Base-by-base conservation (phyloP, 139 green algal species). In the Auxenochlorella pyrenoidosa region DNA sequence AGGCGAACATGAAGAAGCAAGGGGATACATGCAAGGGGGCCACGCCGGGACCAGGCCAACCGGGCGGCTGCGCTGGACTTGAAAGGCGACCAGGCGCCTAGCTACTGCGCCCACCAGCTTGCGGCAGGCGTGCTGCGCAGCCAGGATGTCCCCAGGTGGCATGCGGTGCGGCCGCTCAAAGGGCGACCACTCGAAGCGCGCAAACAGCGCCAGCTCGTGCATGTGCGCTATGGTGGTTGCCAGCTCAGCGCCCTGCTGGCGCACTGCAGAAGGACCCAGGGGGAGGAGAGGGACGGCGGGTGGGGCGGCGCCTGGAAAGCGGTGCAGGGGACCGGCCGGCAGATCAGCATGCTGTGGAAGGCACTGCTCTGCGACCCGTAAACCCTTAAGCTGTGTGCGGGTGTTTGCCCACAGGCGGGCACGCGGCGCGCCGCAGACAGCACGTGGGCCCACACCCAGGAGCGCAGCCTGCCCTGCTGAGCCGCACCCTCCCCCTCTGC, bases 201-300 rank as follows among this genome's bases (percentile, higher is more conserved):
- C 70, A 77, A 87, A 87, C 68, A 87, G n/a, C 5, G 82, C 82
- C 68, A 87, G 82, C 82, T 87, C 82, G 43, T 63, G 41, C 82
- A 87, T 79, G 66, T 87, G 68, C 5, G 32, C 34, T 43, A 87
- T 70, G 41, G 41, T 40, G 44, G 6, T 34, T 22, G 68, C 82
- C 44, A 87, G 47, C 43, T 77, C 70, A 12, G 70, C 47, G 47
- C 82, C 70, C 36, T n/a, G 70, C 32, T 60, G 68, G 40, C 73
- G 82, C 66, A 87, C 66, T 68, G 81, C 79, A 72, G 44, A 51
- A 59, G 19, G 28, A n/a, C 32, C 70, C 47, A 34, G 10, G 30
- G 40, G 24, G 40, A 73, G 30, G 66, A 28, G 12, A n/a, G 73
- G 40, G 22, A 18, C 38, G 40, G 21, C 38, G 8, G 18, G 22